Evolutionary conservation across 768 basidiomycete genomes (phyloP).

Genomic region (Mycena vitilis): DNA sequence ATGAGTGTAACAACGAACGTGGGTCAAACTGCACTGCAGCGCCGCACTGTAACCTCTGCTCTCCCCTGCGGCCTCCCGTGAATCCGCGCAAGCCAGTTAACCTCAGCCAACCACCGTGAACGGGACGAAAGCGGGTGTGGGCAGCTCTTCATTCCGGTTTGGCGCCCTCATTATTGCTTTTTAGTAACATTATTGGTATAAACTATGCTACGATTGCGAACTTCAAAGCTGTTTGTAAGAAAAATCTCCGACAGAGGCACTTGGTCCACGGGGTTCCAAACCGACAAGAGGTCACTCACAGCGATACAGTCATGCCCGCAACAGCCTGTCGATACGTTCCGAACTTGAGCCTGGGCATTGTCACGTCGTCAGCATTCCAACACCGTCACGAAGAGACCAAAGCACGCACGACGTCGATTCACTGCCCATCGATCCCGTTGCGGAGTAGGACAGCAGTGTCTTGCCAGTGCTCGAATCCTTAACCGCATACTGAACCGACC

Average conservation of each 20-base stretch:
- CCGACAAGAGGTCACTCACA: background rate
- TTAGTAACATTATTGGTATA: too few relatives aligned
- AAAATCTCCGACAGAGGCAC: slow-evolving; percentile 14
- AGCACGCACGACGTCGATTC: background rate
- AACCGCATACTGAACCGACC: slow-evolving; percentile 4
- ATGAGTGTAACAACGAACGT: too few relatives aligned
- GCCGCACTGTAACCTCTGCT: too few relatives aligned
- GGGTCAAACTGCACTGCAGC: too few relatives aligned
- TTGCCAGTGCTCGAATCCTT: background rate
- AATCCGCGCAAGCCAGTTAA: too few relatives aligned
- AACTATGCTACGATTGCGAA: too few relatives aligned
- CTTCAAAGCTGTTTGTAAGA: slow-evolving; percentile 12
- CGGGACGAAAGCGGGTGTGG: too few relatives aligned
- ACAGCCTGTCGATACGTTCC: slow-evolving; percentile 18
- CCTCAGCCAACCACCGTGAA: too few relatives aligned
- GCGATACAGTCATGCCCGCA: slow-evolving; percentile 1
- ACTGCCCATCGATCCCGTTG: slow-evolving; percentile 15
- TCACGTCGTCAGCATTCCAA: background rate
- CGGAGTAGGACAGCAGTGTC: slow-evolving; percentile 14
- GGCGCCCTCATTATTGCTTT: too few relatives aligned
- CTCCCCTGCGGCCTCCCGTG: too few relatives aligned
- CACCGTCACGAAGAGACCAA: background rate
- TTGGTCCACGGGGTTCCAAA: background rate
- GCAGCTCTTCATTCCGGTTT: too few relatives aligned
- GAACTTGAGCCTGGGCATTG: slow-evolving; percentile 5